Percentiles rank a stretch among this genome's conserved stretches.
These are phyloP conservation scores for Ambispora gerdemannii DNA, from an alignment of 192 early-diverging fungal genomes.

Conservation along the genomic window DNA sequence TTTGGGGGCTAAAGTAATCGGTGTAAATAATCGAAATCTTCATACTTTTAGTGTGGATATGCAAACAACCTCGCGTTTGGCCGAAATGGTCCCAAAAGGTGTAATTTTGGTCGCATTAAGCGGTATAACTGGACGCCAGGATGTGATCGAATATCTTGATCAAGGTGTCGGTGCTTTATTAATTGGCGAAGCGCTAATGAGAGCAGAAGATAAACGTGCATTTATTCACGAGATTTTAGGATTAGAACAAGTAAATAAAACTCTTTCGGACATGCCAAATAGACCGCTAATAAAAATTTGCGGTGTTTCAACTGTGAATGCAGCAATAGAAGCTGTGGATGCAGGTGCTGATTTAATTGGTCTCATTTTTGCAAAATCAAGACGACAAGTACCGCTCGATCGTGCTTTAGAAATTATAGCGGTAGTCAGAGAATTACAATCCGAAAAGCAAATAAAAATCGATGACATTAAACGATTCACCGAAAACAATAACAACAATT, in stretches of 20 bases:
- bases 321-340: constrained; percentile 70
- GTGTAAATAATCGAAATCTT: constrained; percentile 98
- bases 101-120: constrained; percentile 84
- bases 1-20: constrained; percentile 83
- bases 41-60: constrained; percentile 96
- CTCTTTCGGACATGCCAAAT: no score
- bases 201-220: constrained; percentile 62
- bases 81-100: constrained; percentile 69
- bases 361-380: constrained; percentile 86
- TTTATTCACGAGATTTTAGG: constrained; percentile 76
- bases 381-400: constrained; percentile 67
- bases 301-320: constrained; percentile 79
- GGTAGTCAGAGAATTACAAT: constrained; percentile 53
- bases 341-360: constrained; percentile 90
- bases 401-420: constrained; percentile 70
- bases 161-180: constrained; percentile 80
- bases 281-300: constrained; percentile 91
- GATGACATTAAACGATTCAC: constrained; percentile 30
- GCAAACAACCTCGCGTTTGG: constrained; percentile 74
- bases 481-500: neutral
- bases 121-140: constrained; percentile 78
- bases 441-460: constrained; percentile 16
- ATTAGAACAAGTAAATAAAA: constrained; percentile 27
- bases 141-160: constrained; percentile 77
- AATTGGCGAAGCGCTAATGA: constrained; percentile 96